Percentiles rank a stretch among this genome's conserved stretches.
Evolutionary conservation across 2,329 filamentous ascomycete species (phyloP).

Genomic region (Mycosphaerelloides madeirae): DNA sequence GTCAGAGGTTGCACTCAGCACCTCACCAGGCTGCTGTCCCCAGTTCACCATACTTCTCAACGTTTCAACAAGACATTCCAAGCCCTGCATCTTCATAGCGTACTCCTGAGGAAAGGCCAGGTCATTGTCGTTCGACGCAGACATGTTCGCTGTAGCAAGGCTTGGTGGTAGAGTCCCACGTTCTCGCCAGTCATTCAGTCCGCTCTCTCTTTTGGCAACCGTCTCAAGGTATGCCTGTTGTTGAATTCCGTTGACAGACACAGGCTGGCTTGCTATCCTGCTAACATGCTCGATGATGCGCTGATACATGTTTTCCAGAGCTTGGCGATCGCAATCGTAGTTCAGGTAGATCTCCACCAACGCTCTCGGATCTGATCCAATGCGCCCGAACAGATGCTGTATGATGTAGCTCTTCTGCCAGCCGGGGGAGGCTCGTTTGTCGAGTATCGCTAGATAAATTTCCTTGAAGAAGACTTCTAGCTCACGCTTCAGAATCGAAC

Average conservation of each 20-base stretch:
- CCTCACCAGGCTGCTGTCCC: conserved; percentile 64
- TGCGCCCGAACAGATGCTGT: conserved; percentile 67
- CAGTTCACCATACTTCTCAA: conserved; percentile 87
- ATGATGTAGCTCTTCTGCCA: conserved; percentile 94
- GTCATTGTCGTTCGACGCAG: conserved; percentile 47
- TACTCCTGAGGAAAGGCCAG: conserved; percentile 81
- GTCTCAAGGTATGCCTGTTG: conserved; percentile 85
- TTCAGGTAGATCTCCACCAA: conserved; percentile 95
- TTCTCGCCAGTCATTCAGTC: conserved; percentile 71
- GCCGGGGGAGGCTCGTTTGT: conserved; percentile 76
- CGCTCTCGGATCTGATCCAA: conserved; percentile 80
- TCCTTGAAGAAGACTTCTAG: conserved; percentile 97
- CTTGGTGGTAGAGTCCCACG: conserved; percentile 81
- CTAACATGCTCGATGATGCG: conserved; percentile 89
- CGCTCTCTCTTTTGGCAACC: conserved; percentile 48
- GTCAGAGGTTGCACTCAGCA: conserved; percentile 39
- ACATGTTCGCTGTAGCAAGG: conserved; percentile 73
- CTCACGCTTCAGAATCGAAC: conserved; percentile 95
- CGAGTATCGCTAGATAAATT: conserved; percentile 88
- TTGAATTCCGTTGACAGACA: conserved; percentile 68
- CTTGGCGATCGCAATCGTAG: conserved; percentile 91
- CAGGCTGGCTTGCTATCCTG: conserved; percentile 73
- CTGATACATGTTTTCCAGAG: conserved; percentile 95
- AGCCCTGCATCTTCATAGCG: conserved; percentile 78
- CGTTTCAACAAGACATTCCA: conserved; percentile 85